Base-by-base conservation (phyloP, 768 basidiomycete species). In the Amanita fuliginea region DNA sequence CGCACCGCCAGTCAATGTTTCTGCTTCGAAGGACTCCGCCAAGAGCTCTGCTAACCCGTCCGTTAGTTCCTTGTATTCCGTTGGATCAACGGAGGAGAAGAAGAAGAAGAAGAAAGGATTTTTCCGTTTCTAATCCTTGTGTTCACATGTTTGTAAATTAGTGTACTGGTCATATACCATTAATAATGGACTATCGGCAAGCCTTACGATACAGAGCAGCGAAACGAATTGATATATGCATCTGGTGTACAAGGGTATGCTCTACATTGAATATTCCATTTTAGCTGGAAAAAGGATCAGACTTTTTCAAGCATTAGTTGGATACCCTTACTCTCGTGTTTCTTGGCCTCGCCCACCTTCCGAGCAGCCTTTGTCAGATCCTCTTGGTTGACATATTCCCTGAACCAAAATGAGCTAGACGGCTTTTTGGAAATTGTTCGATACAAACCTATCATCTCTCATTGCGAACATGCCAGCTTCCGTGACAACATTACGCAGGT, bases 391-490 rank as follows among this genome's bases (percentile, higher is more conserved):
- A 94, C 71, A 55, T 91, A 93, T 60, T 94, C 92, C 53, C 92
- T 18, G 26, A 21, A 48, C 10, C 14, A 4, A 7, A 32, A 58
- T 35, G 22, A 49, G 42, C 35, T 24, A 37, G 28, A 52, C 22
- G 32, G n/a, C 16, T 11, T 16, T 44, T 16, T 47, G 18, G 19
- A 37, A 42, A 2, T 42, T 8, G 3, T 28, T 35, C 42, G 4
- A n/a, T 4, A 62, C 77, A 47, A 49, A 85, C 87, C 89, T 75
- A 57, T 97, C 95, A 52, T 97, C 95, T 41, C 96, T 79, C 58
- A 99, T 97, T 6, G 96, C 96, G 60, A 97, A 98, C 92, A 99
- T 95, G 40, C 95, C 95, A 18, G 90, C 86, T 65, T 95, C 93
- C 3, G 92, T 96, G 37, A 94, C 81, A 19, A 97, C 88, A 62